Conservation (phyloP, 2,329 filamentous ascomycete species). For the Blumeria hordei region DNA sequence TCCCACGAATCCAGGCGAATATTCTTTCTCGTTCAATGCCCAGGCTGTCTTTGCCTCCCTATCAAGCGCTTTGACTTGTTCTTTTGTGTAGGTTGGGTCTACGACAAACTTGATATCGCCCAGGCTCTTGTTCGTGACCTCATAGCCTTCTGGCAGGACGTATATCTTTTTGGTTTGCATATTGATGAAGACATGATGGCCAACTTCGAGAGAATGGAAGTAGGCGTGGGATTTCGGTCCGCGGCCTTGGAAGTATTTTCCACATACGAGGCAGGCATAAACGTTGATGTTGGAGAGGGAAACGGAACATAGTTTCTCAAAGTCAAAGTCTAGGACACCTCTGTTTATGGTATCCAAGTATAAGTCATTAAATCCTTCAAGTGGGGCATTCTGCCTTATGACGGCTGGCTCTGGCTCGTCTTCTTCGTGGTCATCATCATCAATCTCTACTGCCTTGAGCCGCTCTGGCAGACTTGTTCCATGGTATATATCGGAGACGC, state of each 20-base stretch:
- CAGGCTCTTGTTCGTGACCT: conserved; percentile 79
- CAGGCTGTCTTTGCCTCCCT: conserved; percentile 36
- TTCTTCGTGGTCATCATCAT: conserved; percentile 11
- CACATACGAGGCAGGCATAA: conserved; percentile 89
- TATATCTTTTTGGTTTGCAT: conserved; percentile 83
- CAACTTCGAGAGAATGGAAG: conserved; percentile 85
- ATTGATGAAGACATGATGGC: conserved; percentile 95
- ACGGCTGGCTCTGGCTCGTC: conserved; percentile 18
- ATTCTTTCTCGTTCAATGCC: conserved; percentile 64
- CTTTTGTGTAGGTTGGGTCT: conserved; percentile 62
- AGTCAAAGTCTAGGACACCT: conserved; percentile 85
- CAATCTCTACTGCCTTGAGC: conserved; percentile 9
- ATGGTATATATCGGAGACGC: conserved; percentile 10
- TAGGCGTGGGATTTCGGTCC: conserved; percentile 91
- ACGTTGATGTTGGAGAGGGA: conserved; percentile 96
- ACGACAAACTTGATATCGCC: conserved; percentile 98
- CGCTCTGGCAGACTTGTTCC: conserved; percentile 13
- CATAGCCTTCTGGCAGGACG: conserved; percentile 86
- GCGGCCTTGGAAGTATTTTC: conserved; percentile 90
- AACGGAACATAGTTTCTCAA: conserved; percentile 93
- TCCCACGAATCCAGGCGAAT: conserved; percentile 82
- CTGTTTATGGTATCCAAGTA: conserved; percentile 96
- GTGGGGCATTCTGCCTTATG: conserved; percentile 49
- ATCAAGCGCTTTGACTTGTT: conserved; percentile 63
- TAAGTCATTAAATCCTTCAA: conserved; percentile 77